Evolutionary conservation across 331 rosid genomes (phyloP).

Genomic region (Quercus lobata): DNA sequence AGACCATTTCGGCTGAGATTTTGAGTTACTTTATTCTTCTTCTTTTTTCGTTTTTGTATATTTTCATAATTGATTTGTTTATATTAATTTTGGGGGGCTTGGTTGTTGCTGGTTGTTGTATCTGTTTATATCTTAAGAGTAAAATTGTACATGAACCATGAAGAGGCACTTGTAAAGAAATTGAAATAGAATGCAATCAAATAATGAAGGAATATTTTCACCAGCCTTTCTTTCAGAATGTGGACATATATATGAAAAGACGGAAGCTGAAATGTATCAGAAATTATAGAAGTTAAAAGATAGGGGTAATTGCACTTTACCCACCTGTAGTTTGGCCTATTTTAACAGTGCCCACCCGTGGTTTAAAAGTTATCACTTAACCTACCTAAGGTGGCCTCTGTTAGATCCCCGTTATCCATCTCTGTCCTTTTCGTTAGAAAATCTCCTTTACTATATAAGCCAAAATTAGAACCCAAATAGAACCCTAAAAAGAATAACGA

Average conservation of each 20-base stretch:
- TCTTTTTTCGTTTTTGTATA: background rate
- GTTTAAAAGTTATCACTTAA: too few relatives aligned
- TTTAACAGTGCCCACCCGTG: too few relatives aligned
- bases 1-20: slow-evolving; percentile 2
- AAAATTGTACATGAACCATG: slow-evolving; percentile 7
- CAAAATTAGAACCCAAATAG: too few relatives aligned
- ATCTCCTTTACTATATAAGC: too few relatives aligned
- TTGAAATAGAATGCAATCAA: background rate
- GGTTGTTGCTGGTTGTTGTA: slow-evolving; percentile 1
- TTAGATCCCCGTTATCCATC: too few relatives aligned
- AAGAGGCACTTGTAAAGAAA: slow-evolving; percentile 4
- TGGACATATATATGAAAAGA: too few relatives aligned
- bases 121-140: background rate
- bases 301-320: too few relatives aligned
- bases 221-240: background rate
- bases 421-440: too few relatives aligned
- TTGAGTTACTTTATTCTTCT: background rate
- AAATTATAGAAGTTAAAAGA: background rate
- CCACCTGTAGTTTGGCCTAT: too few relatives aligned
- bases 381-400: too few relatives aligned
- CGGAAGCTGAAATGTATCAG: background rate
- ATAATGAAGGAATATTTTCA: background rate
- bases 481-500: too few relatives aligned
- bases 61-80: slow-evolving; percentile 16
- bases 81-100: background rate